Evolutionary conservation across 176 grass and related monocot genomes (phyloP), one percentile per base, ranked within the genome.

Genomic region (Triticum timopheevii): DNA sequence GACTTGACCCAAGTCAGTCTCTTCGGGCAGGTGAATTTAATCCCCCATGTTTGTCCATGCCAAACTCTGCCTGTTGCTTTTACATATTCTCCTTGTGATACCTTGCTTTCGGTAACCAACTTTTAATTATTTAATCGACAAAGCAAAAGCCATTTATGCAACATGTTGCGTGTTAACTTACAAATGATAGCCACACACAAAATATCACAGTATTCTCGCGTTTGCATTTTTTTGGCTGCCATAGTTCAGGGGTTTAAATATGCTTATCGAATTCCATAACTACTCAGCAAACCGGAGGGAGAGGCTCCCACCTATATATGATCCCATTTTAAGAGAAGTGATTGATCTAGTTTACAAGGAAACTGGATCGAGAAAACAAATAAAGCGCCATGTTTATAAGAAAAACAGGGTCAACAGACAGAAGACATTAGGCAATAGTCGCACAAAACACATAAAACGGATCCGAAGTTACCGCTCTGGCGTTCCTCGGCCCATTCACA

Each of bases 41-140:
- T 65, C 44, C 63, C 72, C 22, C 65, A 81, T 71, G 58, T 91
- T 69, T 85, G 13, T 88, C 78, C 77, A 63, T 85, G 82, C 90
- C 90, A 85, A 91, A 88, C 90, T 3, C 49, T 77, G 42, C 10
- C 44, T 50, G 5, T 50, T 10, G 82, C 77, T 78, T 91, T 91
- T 77, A 58, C 74, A 64, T 73, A 73, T 87, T 87, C 84, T 83
- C 31, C 8, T 65, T 17, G 45, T 61, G 69, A 80, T 76, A 75
- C 81, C 76, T 49, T 61, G 44, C 85, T 87, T 91, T 91, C 89
- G 85, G 85, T 91, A 63, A 17, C 63, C 61, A 38, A 39, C 40
- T 84, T 81, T 87, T 39, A 61, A 59, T 45, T 84, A 79, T 59
- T 87, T 66, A 36, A 81, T 84, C 76, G 15, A n/a, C 44, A 61